phyloP scores from a whole-genome alignment of 2,329 filamentous ascomycete species.

The Paramyrothecium roridum region DNA sequence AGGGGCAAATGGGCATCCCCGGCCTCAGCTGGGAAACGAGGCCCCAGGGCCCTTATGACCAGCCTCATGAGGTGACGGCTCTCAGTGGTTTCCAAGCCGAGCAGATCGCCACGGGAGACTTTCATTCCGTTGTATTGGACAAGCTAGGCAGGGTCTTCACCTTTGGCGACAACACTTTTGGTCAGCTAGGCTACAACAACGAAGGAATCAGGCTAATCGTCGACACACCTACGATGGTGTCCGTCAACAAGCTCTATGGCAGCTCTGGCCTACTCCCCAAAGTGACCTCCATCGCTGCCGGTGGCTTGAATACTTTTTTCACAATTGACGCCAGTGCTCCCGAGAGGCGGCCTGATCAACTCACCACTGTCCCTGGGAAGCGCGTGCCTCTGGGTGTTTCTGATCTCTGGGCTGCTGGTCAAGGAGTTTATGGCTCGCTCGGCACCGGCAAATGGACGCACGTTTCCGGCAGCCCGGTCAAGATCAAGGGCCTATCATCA shows the following conservation, averaged over 20 bases:
- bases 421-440: conserved; percentile 78
- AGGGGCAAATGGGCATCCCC: conserved; percentile 83
- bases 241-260: conserved; percentile 70
- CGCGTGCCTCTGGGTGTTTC: conserved; percentile 25
- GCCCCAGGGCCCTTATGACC: conserved; percentile 74
- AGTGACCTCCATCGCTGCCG: conserved; percentile 78
- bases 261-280: conserved; percentile 59
- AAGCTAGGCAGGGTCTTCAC: conserved; percentile 73
- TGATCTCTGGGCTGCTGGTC: conserved; percentile 85
- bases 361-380: conserved; percentile 23
- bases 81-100: conserved; percentile 68
- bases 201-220: conserved; percentile 58
- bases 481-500: conserved; percentile 78
- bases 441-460: conserved; percentile 91
- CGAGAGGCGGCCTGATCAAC: conserved; percentile 8
- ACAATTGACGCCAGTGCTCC: conserved; percentile 72
- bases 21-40: conserved; percentile 77
- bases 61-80: conserved; percentile 73
- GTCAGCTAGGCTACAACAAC: conserved; percentile 84
- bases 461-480: conserved; percentile 71
- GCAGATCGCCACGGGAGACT: conserved; percentile 79
- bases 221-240: conserved; percentile 68
- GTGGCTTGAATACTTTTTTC: conserved; percentile 84
- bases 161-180: conserved; percentile 87
- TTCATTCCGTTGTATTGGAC: conserved; percentile 79